These are phyloP conservation scores for Cercospora citrullina DNA, from an alignment of 2,329 filamentous ascomycete genomes.

Conservation along the genomic window DNA sequence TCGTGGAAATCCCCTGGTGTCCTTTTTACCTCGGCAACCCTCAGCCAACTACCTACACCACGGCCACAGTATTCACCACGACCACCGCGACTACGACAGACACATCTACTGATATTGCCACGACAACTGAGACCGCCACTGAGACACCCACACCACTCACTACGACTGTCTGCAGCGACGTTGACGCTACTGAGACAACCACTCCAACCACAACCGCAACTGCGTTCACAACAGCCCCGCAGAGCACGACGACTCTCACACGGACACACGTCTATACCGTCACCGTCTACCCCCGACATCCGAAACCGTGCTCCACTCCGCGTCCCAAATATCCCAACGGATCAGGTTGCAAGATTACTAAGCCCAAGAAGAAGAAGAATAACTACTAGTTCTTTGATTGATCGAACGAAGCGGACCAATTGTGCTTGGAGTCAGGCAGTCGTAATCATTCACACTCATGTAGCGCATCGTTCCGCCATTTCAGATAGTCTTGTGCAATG, in stretches of 20 bases:
- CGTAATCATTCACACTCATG: not conserved
- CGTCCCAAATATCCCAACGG: not conserved
- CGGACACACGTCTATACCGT: not conserved
- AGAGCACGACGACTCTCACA: not conserved
- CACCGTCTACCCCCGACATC: not conserved
- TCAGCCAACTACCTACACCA: not conserved
- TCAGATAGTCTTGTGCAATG: not conserved
- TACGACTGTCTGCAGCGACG: not conserved
- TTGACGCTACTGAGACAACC: conserved; percentile 18
- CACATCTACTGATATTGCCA: not conserved
- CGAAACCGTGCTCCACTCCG: not conserved
- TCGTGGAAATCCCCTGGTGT: not conserved
- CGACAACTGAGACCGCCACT: not conserved
- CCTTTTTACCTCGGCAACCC: not conserved
- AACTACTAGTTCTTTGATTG: not conserved
- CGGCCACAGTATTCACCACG: not conserved
- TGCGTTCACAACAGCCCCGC: not conserved
- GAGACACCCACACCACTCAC: not conserved
- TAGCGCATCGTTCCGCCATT: not conserved
- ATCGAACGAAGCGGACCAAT: not conserved
- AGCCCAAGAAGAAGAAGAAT: not conserved
- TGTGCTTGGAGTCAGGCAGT: not conserved
- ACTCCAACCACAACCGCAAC: conserved; percentile 35
- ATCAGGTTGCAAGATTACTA: not conserved
- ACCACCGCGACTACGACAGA: not conserved